Percentiles rank a stretch among this genome's conserved stretches.
Evolutionary conservation across 2,329 filamentous ascomycete species (phyloP).

Genomic region (Talaromyces sp.): DNA sequence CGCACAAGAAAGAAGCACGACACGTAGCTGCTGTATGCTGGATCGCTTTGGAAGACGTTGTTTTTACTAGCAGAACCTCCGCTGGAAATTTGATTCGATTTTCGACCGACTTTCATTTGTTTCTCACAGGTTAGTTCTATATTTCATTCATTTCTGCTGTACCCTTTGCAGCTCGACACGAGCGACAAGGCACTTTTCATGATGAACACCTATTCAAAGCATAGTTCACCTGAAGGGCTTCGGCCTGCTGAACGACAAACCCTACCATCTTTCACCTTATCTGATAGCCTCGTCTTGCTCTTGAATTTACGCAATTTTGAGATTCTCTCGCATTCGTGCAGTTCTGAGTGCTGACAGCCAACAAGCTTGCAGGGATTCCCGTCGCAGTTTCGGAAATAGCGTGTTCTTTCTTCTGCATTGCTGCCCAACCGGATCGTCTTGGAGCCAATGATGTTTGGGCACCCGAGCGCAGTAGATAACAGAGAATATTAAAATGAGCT

Average conservation of each 20-base stretch:
- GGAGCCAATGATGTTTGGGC: not conserved
- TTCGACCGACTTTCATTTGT: not conserved
- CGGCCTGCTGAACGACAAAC: conserved; percentile 22
- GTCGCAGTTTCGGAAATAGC: not conserved
- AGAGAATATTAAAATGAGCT: not conserved
- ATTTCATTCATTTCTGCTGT: not conserved
- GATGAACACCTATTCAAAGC: conserved; percentile 22
- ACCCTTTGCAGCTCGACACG: conserved; percentile 38
- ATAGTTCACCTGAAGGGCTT: conserved; percentile 26
- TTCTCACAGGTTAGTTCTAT: not conserved
- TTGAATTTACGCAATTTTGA: not conserved
- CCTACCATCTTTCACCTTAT: conserved; percentile 21
- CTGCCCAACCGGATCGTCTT: conserved; percentile 9
- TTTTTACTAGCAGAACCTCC: not conserved
- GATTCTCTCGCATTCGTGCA: not conserved
- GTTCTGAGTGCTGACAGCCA: not conserved
- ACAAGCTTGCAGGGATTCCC: not conserved
- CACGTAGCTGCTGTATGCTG: not conserved
- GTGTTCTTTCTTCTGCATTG: conserved; percentile 11
- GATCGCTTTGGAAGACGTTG: not conserved
- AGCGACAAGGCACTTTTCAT: conserved; percentile 11
- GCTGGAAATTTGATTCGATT: not conserved
- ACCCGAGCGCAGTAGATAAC: not conserved
- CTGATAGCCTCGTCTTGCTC: conserved; percentile 9
- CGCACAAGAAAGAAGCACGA: not conserved